A percentile compares a stretch with the other conserved stretches of the same genome.
Conservation (phyloP, 257 asterid genomes). For the Ballota nigra region DNA sequence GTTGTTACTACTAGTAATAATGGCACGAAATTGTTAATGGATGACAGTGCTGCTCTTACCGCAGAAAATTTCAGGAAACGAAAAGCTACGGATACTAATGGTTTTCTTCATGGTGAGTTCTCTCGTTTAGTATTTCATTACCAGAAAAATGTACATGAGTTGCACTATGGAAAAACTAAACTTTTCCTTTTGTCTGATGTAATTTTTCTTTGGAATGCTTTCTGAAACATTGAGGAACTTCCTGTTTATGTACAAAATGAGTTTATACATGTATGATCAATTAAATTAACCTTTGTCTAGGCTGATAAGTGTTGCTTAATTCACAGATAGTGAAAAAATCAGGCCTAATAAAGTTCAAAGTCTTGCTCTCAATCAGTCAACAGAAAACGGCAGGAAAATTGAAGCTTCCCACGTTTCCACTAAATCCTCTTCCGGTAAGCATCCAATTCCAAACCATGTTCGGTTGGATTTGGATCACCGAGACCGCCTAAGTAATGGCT, state of each 20-base stretch:
- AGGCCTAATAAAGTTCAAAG: slow-evolving; percentile 56
- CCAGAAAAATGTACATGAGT: slow-evolving; percentile 10
- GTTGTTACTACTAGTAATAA: slow-evolving; percentile 29
- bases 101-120: slow-evolving; percentile 75
- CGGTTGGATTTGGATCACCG: slow-evolving; percentile 31
- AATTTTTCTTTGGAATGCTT: slow-evolving; percentile 10
- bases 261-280: slow-evolving; percentile 15
- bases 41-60: slow-evolving; percentile 29
- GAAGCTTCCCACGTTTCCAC: slow-evolving; percentile 34
- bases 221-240: not conserved
- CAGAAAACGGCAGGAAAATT: slow-evolving; percentile 58
- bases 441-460: slow-evolving; percentile 28
- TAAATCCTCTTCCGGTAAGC: slow-evolving; percentile 32
- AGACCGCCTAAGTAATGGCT: slow-evolving; percentile 44
- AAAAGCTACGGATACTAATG: slow-evolving; percentile 50
- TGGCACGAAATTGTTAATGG: slow-evolving; percentile 28
- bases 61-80: slow-evolving; percentile 57
- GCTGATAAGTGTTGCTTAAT: slow-evolving; percentile 39
- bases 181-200: slow-evolving; percentile 6
- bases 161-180: not conserved
- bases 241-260: not conserved
- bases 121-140: slow-evolving; percentile 1
- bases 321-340: slow-evolving; percentile 56
- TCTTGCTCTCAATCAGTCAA: slow-evolving; percentile 38
- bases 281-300: slow-evolving; percentile 18